Evolutionary conservation across 129 eudicot species (phyloP).

Genomic region (Pseudognaphalium luteoalbum): DNA sequence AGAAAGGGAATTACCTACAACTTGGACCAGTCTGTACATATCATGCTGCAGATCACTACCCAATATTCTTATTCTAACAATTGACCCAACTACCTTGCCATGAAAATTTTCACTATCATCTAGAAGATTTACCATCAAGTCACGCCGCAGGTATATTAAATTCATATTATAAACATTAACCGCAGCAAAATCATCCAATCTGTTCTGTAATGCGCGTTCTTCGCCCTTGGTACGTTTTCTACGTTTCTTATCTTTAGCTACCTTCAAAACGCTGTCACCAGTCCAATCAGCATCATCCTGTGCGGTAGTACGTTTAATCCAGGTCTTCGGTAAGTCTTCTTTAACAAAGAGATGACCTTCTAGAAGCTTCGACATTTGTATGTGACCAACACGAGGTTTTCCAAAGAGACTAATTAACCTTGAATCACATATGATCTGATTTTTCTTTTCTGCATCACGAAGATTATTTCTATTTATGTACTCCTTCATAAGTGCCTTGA

Average conservation of each 20-base stretch:
- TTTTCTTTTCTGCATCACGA: slow-evolving; percentile 64
- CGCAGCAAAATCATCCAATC: slow-evolving; percentile 81
- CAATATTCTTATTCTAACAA: slow-evolving; percentile 74
- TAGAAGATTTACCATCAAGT: slow-evolving; percentile 66
- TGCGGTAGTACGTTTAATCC: slow-evolving; percentile 37
- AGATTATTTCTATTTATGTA: slow-evolving; percentile 77
- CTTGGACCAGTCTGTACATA: slow-evolving; percentile 81
- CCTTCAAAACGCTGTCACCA: slow-evolving; percentile 27
- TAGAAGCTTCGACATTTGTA: slow-evolving; percentile 85
- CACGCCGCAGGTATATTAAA: slow-evolving; percentile 72
- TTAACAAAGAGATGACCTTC: slow-evolving; percentile 56
- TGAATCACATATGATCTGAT: slow-evolving; percentile 79
- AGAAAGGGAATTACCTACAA: slow-evolving; percentile 60
- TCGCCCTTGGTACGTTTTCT: slow-evolving; percentile 54
- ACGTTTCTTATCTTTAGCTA: slow-evolving; percentile 53
- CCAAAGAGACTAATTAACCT: slow-evolving; percentile 69
- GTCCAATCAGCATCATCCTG: slow-evolving; percentile 46
- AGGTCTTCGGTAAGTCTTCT: slow-evolving; percentile 49
- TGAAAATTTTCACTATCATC: slow-evolving; percentile 62
- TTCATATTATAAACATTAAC: slow-evolving; percentile 84
- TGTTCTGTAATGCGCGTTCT: slow-evolving; percentile 49
- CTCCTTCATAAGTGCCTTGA: slow-evolving; percentile 68
- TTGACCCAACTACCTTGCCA: slow-evolving; percentile 78
- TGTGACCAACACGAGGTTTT: slow-evolving; percentile 64
- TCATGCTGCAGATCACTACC: slow-evolving; percentile 79